phyloP scores from a whole-genome alignment of 805 yeast species.

The Myxozyma sirexii region DNA sequence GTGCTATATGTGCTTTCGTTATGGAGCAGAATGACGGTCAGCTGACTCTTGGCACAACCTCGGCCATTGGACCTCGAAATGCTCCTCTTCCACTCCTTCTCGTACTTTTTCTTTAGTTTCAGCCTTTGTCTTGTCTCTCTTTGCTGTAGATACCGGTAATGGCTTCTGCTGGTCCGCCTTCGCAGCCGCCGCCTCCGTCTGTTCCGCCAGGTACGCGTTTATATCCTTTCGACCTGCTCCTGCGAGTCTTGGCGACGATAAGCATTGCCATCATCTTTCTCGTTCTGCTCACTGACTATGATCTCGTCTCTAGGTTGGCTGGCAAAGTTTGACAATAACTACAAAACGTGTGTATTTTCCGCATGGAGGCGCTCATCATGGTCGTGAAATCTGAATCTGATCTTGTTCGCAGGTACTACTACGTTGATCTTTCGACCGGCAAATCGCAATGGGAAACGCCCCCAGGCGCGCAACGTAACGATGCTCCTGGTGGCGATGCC shows the following conservation, averaged over 20 bases:
- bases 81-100: background rate
- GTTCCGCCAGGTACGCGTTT: constrained; percentile 33
- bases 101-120: background rate
- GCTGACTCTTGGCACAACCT: too few species aligned
- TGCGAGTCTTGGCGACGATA: background rate
- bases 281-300: background rate
- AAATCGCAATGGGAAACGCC: constrained; percentile 94
- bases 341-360: constrained; percentile 55
- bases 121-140: background rate
- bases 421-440: constrained; percentile 71
- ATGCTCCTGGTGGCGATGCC: constrained; percentile 39
- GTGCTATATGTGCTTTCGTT: too few species aligned
- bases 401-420: constrained; percentile 60
- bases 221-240: too few species aligned
- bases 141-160: background rate
- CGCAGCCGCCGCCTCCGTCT: constrained; percentile 32
- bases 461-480: constrained; percentile 9
- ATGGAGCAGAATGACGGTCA: too few species aligned
- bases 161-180: constrained; percentile 19
- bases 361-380: too few species aligned
- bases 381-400: background rate
- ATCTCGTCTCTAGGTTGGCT: constrained; percentile 26
- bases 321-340: constrained; percentile 40
- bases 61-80: background rate
- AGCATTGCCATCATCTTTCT: too few species aligned